Percentiles rank a stretch among this genome's conserved stretches.
Conservation (phyloP, 179 eudicot species). For the Silene vulgaris region DNA sequence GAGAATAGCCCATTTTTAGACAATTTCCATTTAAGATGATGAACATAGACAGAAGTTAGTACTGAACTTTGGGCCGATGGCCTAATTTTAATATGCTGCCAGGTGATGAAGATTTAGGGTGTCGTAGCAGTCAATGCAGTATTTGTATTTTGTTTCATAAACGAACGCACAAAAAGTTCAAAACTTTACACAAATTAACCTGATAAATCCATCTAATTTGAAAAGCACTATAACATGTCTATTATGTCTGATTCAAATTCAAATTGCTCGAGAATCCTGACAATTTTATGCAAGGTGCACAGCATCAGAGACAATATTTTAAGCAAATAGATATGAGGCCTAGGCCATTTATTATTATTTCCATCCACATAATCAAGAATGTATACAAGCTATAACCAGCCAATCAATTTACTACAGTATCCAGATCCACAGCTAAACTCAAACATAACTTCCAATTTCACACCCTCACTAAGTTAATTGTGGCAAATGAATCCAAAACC, state of each 20-base stretch:
- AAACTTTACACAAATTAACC: neutral
- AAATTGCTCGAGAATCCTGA: neutral
- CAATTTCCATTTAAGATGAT: neutral
- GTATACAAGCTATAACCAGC: neutral
- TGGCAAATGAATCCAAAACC: too few relatives aligned
- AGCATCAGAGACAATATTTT: neutral
- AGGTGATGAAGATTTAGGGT: neutral
- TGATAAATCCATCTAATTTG: neutral
- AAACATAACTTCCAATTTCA: too few relatives aligned
- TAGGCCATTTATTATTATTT: neutral
- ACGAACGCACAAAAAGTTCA: neutral
- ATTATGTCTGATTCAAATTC: neutral
- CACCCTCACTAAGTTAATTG: too few relatives aligned
- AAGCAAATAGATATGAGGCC: neutral
- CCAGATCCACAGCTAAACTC: too few relatives aligned
- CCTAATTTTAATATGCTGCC: neutral
- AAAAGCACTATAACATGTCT: neutral
- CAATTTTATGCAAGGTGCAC: neutral
- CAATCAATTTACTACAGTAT: too few relatives aligned
- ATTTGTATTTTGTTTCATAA: neutral
- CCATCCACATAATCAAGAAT: neutral
- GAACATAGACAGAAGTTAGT: too few relatives aligned
- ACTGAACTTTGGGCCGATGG: neutral
- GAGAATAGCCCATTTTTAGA: neutral
- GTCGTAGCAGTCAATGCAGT: neutral